A percentile compares a stretch with the other conserved stretches of the same genome.
Evolutionary conservation across 805 yeast species (phyloP).

Genomic region (Brettanomyces nanus): DNA sequence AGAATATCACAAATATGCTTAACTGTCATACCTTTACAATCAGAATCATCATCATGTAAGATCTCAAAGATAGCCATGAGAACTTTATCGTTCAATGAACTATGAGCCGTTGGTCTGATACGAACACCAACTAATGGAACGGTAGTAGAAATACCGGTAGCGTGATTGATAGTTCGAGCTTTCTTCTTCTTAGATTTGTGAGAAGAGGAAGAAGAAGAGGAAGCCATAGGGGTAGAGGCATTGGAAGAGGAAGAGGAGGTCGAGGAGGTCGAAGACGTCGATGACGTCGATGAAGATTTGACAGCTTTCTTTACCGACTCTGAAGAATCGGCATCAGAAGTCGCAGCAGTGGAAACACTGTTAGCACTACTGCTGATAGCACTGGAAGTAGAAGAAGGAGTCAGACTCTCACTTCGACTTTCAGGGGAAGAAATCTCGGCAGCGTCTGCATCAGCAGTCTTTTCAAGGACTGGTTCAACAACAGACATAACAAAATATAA

Average conservation of each 20-base stretch:
- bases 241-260: too few relatives aligned
- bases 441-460: not conserved
- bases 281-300: too few relatives aligned
- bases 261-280: too few relatives aligned
- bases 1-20: slow-evolving; percentile 77
- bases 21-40: slow-evolving; percentile 80
- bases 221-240: slow-evolving; percentile 2
- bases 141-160: slow-evolving; percentile 68
- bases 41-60: slow-evolving; percentile 58
- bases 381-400: slow-evolving; percentile 33
- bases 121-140: slow-evolving; percentile 75
- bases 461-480: not conserved
- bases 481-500: not conserved
- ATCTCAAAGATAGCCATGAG: slow-evolving; percentile 68
- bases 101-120: slow-evolving; percentile 62
- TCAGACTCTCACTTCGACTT: slow-evolving; percentile 26
- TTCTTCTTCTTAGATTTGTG: slow-evolving; percentile 20
- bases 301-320: slow-evolving; percentile 2
- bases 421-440: slow-evolving; percentile 24
- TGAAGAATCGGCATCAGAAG: slow-evolving; percentile 14
- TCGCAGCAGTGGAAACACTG: slow-evolving; percentile 24
- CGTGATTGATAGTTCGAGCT: slow-evolving; percentile 40
- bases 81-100: slow-evolving; percentile 64
- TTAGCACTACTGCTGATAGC: too few relatives aligned
- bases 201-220: slow-evolving; percentile 12